Evolutionary conservation across 2,329 filamentous ascomycete species (phyloP).

Genomic region (Arachnomyces sp.): DNA sequence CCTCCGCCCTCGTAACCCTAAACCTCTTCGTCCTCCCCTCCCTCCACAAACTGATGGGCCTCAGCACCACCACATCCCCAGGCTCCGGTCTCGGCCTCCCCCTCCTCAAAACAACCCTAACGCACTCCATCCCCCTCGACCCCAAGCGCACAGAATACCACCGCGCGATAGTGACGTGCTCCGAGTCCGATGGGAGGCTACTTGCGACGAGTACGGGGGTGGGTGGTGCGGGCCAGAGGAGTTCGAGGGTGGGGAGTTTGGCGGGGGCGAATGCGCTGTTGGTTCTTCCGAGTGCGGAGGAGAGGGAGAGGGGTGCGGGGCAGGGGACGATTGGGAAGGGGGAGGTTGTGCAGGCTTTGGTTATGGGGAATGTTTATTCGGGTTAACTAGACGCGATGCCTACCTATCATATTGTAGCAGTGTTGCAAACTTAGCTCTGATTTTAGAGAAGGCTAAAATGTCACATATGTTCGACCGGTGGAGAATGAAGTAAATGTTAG

Average conservation of each 20-base stretch:
- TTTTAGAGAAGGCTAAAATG: too few relatives aligned
- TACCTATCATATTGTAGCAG: too few relatives aligned
- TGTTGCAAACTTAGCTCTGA: too few relatives aligned
- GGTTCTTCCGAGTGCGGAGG: conserved; percentile 37
- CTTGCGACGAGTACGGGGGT: conserved; percentile 75
- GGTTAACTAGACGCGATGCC: too few relatives aligned
- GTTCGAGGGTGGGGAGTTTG: conserved; percentile 80
- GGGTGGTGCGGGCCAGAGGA: conserved; percentile 55
- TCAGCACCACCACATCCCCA: conserved; percentile 44
- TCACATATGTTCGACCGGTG: too few relatives aligned
- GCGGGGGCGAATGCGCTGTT: conserved; percentile 81
- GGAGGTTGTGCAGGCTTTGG: conserved; percentile 62
- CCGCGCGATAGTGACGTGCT: conserved; percentile 63
- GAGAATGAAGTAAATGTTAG: too few relatives aligned
- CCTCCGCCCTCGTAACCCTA: conserved; percentile 84
- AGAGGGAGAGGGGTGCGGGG: conserved; percentile 17
- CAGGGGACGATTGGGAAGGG: conserved; percentile 58
- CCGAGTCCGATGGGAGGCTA: conserved; percentile 55
- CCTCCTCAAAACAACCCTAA: conserved; percentile 60
- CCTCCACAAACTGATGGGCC: conserved; percentile 66
- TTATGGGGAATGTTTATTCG: conserved; percentile 55
- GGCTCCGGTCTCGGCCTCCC: conserved; percentile 56
- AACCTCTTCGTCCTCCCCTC: conserved; percentile 89
- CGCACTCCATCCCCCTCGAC: conserved; percentile 67
- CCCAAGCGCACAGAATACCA: conserved; percentile 78